A percentile compares a stretch with the other conserved stretches of the same genome.
Evolutionary conservation across 108 stramenopile species (phyloP).

Genomic region (Cyclotella choctawhatcheeana): DNA sequence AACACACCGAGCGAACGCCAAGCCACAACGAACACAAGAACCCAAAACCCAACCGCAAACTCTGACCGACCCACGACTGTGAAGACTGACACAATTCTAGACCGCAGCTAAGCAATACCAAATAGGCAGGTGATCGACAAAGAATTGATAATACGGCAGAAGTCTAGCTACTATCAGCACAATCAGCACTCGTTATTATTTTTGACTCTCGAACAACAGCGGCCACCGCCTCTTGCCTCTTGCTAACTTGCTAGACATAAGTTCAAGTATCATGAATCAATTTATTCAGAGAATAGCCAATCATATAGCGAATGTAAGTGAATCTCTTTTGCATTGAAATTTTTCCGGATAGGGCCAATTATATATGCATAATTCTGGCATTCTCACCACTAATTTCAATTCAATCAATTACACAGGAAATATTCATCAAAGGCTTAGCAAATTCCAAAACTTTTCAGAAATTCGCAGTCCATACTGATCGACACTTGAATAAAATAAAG

Average conservation of each 20-base stretch:
- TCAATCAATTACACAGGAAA: conserved; percentile 48
- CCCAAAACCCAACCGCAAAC: not conserved
- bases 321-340: not conserved
- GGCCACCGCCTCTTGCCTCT: too few relatives aligned
- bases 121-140: too few relatives aligned
- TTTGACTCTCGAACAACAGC: too few relatives aligned
- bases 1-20: too few relatives aligned
- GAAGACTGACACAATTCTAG: not conserved
- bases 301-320: conserved; percentile 74
- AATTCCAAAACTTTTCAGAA: conserved; percentile 84
- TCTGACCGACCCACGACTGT: not conserved
- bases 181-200: too few relatives aligned
- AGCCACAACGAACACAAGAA: too few relatives aligned
- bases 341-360: not conserved
- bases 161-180: too few relatives aligned
- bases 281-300: conserved; percentile 80
- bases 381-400: not conserved
- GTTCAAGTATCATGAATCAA: conserved; percentile 42
- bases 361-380: not conserved
- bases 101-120: too few relatives aligned
- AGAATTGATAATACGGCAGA: too few relatives aligned
- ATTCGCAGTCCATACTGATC: conserved; percentile 81
- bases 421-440: conserved; percentile 85
- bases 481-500: conserved; percentile 65
- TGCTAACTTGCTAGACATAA: too few relatives aligned